A percentile compares a stretch with the other conserved stretches of the same genome.
These are phyloP conservation scores for Ceratobasidium sp. DNA, from an alignment of 1,284 basidiomycete genomes.

Conservation along the genomic window DNA sequence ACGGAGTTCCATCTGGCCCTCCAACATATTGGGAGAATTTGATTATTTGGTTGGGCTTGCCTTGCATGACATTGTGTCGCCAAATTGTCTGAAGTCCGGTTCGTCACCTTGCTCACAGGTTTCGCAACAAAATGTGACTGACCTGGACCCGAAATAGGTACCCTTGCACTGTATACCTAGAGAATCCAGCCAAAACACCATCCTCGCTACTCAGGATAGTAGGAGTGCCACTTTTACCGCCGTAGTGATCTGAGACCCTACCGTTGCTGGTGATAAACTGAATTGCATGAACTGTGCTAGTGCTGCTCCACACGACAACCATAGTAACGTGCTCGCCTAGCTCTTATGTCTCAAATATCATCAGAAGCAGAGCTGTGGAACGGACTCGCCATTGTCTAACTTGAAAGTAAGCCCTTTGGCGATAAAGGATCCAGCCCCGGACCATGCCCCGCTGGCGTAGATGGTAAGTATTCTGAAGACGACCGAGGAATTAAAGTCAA, in stretches of 20 bases:
- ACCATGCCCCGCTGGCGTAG: background rate
- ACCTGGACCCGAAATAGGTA: background rate
- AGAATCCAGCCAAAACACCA: constrained; percentile 8
- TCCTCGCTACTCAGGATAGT: background rate
- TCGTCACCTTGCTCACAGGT: background rate
- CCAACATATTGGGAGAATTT: constrained; percentile 16
- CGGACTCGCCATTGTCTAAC: background rate
- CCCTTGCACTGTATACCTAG: background rate
- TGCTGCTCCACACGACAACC: constrained; percentile 3
- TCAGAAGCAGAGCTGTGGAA: background rate
- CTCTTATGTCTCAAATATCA: background rate
- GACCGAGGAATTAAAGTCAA: background rate
- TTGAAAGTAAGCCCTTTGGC: background rate
- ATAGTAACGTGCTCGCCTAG: constrained; percentile 19
- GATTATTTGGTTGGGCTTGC: background rate
- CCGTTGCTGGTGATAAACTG: constrained; percentile 31
- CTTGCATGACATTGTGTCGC: constrained; percentile 16
- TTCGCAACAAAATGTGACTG: background rate
- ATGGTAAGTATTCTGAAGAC: background rate
- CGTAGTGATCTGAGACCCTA: constrained; percentile 2
- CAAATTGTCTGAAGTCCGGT: constrained; percentile 15
- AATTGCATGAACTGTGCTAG: background rate
- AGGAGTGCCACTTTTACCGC: constrained; percentile 9
- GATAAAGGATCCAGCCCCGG: background rate
- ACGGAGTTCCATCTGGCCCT: background rate